Conservation (phyloP, 1,284 basidiomycete genomes). For the Ustilago hordei region DNA sequence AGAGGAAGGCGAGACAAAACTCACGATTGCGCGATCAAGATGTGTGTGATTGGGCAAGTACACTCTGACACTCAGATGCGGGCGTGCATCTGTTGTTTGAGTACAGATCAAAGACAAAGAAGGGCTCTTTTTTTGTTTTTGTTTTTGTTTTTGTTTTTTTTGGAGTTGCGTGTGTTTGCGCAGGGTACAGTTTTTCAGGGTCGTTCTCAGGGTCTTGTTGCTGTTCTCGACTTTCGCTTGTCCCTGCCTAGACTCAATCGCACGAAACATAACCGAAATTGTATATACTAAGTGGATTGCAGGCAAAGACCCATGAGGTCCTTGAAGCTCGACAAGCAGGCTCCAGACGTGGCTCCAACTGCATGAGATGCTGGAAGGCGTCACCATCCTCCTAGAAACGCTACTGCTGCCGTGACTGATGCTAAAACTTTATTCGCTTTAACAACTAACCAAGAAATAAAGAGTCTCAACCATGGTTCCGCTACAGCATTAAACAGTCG, state of each 20-base stretch:
- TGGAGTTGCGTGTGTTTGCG: too few species aligned
- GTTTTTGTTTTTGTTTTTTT: too few species aligned
- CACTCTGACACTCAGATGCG: neutral
- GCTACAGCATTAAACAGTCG: neutral
- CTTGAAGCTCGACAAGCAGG: too few species aligned
- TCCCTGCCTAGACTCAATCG: too few species aligned
- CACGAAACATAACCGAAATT: too few species aligned
- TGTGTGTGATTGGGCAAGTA: neutral
- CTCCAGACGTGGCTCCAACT: too few species aligned
- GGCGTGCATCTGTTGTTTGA: slow-evolving; percentile 7
- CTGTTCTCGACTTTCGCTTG: slow-evolving; percentile 1
- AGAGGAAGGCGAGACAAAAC: neutral
- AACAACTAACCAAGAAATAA: neutral
- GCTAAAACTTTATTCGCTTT: neutral
- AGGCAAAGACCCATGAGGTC: too few species aligned
- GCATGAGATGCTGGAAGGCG: too few species aligned
- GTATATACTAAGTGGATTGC: too few species aligned
- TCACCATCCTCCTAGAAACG: neutral
- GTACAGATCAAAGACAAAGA: too few species aligned
- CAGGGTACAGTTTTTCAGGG: neutral
- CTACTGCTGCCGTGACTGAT: neutral
- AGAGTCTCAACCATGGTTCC: neutral
- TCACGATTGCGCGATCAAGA: neutral
- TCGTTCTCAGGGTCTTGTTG: slow-evolving; percentile 2
- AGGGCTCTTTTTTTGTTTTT: too few species aligned